These are phyloP conservation scores for Neostapfia colusana DNA, from an alignment of 176 grass and related monocot species.

Conservation along the genomic window DNA sequence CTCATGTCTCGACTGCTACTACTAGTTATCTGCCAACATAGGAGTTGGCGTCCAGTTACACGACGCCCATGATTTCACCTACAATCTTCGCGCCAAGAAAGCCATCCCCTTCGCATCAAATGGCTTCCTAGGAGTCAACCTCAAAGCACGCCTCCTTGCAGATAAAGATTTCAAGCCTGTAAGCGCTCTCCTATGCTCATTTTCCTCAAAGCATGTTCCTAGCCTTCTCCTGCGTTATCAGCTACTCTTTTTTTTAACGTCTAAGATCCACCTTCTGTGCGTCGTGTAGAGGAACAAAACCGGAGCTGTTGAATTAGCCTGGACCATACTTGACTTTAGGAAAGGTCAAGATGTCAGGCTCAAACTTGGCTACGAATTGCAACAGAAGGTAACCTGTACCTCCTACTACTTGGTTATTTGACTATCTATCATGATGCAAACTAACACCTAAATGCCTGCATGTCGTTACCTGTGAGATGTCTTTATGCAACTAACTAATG, in stretches of 20 bases:
- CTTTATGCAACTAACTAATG: background rate
- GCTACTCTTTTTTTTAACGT: background rate
- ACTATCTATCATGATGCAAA: background rate
- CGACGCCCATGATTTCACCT: constrained; percentile 44
- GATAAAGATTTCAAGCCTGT: constrained; percentile 68
- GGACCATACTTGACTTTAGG: constrained; percentile 74
- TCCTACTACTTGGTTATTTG: background rate
- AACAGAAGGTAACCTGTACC: constrained; percentile 48
- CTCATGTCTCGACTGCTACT: background rate
- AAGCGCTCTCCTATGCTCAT: background rate
- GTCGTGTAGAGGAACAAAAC: constrained; percentile 48
- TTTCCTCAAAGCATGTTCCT: background rate
- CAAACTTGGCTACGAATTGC: constrained; percentile 74
- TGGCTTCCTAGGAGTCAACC: constrained; percentile 53
- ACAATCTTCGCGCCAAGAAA: constrained; percentile 64
- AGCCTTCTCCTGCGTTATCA: background rate
- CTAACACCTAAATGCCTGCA: background rate
- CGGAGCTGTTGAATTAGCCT: constrained; percentile 62
- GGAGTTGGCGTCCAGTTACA: constrained; percentile 63
- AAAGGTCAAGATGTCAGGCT: constrained; percentile 89
- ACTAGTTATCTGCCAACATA: constrained; percentile 63
- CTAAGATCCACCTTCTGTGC: background rate
- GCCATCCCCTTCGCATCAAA: constrained; percentile 51
- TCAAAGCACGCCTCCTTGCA: constrained; percentile 54
- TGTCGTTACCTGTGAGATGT: constrained; percentile 3